phyloP scores from a whole-genome alignment of 192 early-diverging fungal genomes.

The Gigaspora rosea region DNA sequence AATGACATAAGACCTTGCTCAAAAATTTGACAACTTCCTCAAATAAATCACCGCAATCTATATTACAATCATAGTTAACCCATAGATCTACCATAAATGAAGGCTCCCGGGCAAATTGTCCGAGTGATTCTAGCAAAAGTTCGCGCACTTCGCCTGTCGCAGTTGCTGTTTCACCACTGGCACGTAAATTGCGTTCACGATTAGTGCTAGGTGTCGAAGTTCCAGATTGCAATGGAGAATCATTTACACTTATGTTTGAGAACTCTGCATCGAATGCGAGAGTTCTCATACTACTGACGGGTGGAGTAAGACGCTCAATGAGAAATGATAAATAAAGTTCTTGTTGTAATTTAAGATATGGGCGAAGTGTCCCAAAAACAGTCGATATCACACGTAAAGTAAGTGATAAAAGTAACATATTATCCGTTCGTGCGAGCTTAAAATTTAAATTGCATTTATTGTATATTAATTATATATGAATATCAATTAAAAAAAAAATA shows the following conservation, averaged over 20 bases:
- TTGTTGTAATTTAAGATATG: constrained; percentile 74
- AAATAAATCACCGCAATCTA: constrained; percentile 82
- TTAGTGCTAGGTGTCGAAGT: not conserved
- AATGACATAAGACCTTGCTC: constrained; percentile 54
- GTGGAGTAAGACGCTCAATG: constrained; percentile 54
- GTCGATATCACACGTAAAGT: constrained; percentile 66
- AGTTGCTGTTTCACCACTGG: constrained; percentile 6
- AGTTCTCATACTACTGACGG: constrained; percentile 38
- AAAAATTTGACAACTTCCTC: constrained; percentile 81
- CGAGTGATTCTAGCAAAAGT: constrained; percentile 77
- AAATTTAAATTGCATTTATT: not conserved
- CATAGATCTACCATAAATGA: constrained; percentile 86
- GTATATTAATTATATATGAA: constrained; percentile 2
- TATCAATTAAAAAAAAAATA: not conserved
- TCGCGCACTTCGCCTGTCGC: constrained; percentile 83
- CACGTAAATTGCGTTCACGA: constrained; percentile 16
- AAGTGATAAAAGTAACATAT: constrained; percentile 59
- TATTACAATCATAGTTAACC: constrained; percentile 92
- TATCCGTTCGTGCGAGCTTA: constrained; percentile 56
- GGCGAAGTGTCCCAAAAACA: constrained; percentile 69
- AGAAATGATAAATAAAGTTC: constrained; percentile 74
- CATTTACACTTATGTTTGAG: constrained; percentile 24
- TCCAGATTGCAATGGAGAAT: constrained; percentile 35
- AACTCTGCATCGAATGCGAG: constrained; percentile 42
- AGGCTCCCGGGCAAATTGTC: constrained; percentile 73